Evolutionary conservation across 495 filamentous ascomycete genomes (phyloP), one percentile per base, ranked within the genome.

Genomic region (Talaromyces nanjingensis): DNA sequence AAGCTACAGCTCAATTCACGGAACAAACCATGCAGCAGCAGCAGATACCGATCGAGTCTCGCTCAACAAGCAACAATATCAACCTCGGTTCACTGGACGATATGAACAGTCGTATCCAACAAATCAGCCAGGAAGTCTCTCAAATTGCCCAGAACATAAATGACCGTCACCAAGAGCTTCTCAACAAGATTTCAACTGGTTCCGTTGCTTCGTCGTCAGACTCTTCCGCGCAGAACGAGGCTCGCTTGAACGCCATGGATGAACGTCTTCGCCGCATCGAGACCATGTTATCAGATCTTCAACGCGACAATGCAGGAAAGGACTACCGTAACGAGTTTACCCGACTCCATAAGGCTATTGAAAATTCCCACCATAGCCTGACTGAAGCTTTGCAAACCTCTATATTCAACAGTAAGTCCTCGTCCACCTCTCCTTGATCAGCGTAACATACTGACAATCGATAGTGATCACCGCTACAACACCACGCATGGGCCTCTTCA

Each of bases 91-190:
- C 56, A 9, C 63, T 73, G 2, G 78, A 86, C 65, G 91, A 97
- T 70, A 81, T 97, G 9, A 84, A 91, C 73, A 88, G 89, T 79
- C 87, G 91, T 8, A 74, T 98, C 7, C 89, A 96, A 72, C 81
- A 81, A 52, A 77, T 92, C 65, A 87, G 87, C 77, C 87, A 92
- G 66, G 86, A 88, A 60, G 76, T 91, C 34, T 85, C 84, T 53
- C 86, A 81, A 72, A 80, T 93, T 71, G 18, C 29, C 2, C 60
- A 62, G 9, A 8, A n/a, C 25, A 33, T 47, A 6, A 25, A 62
- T 31, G 82, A 89, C 73, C 84, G 84, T 52, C 80, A 89, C 53
- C 68, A 89, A n/a, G 77, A 78, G 6, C 76, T 79, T 16, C 65
- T 79, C 47, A 58, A 64, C n/a, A 65, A 64, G 33, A 70, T 66